Base-by-base conservation (phyloP, 306 rosid genomes). In the Casuarina equisetifolia region DNA sequence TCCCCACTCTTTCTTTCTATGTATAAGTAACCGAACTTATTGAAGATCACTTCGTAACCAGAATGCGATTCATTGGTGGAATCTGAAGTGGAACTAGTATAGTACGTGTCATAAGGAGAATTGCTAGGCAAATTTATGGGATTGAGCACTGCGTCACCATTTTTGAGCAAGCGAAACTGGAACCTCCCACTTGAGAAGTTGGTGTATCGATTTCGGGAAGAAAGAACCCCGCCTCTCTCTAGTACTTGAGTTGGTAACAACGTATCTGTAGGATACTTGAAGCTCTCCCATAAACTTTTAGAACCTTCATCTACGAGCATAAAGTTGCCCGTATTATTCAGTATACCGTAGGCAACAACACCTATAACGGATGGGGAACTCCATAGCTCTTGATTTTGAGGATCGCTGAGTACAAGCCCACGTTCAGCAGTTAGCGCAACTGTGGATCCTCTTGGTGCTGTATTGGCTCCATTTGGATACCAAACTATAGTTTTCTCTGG, bases 311-410 rank as follows among this genome's bases (percentile, higher is more conserved):
- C 42, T 25, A 62, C 42, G 39, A 90, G 84, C 48, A 82, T 76
- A 46, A 90, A 77, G 78, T 86, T 90, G 9, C 94, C 89, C 0
- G 79, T 78, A 44, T 90, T 84, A 15, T 72, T 81, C 45, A 88
- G 48, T 3, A 70, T 36, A 1, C 81, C 86, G 6, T 2, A 13
- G 51, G 79, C 84, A 45, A 76, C 89, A 7, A 17, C 3, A 9
- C 4, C 49, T 19, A 3, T 5, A 9, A 45, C 8, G 49, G 72
- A 62, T 0, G 1, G 53, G 9, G 83, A 70, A 0, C 38, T 84
- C 91, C 88, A 85, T 9, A 83, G 42, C 39, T 4, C 46, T 25
- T 25, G 32, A 25, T 25, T 25, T 25, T 25, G 32, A 25, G 32
- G 32, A 25, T 25, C 0, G 32, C 32, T 25, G 32, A 25, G 32